These are phyloP conservation scores for Cladosporium sp. DNA, from an alignment of 2,329 filamentous ascomycete genomes.

Conservation along the genomic window DNA sequence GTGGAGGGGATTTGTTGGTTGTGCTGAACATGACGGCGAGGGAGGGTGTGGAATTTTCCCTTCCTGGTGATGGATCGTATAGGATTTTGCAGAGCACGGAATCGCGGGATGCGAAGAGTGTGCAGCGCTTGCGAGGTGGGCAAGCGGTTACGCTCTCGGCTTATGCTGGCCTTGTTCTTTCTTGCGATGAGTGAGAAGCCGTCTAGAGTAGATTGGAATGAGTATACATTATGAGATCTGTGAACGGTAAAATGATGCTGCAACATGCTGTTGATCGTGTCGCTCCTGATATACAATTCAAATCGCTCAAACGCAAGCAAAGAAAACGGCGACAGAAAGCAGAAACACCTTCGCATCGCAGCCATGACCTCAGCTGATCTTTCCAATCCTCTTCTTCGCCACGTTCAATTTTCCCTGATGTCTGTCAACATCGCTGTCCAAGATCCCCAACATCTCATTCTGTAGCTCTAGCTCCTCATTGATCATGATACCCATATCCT, in stretches of 20 bases:
- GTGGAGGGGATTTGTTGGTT: slow-evolving; percentile 16
- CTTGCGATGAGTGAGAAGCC: neutral
- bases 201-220: neutral
- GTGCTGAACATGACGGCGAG: slow-evolving; percentile 18
- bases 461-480: slow-evolving; percentile 68
- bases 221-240: no score
- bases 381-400: slow-evolving; percentile 66
- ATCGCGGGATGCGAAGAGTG: neutral
- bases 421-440: slow-evolving; percentile 63
- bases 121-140: neutral
- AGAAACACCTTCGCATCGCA: neutral
- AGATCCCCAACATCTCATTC: slow-evolving; percentile 61
- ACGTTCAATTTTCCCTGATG: slow-evolving; percentile 65
- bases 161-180: slow-evolving; percentile 1
- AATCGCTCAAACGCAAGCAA: slow-evolving; percentile 7
- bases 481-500: slow-evolving; percentile 72
- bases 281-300: neutral
- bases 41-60: slow-evolving; percentile 12
- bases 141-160: neutral
- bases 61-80: slow-evolving; percentile 12
- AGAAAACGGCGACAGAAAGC: no score
- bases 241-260: no score
- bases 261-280: neutral
- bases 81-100: neutral
- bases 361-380: slow-evolving; percentile 43